A percentile compares a stretch with the other conserved stretches of the same genome.
These are phyloP conservation scores for Cytospora schulzeri DNA, from an alignment of 2,329 filamentous ascomycete genomes.

Conservation along the genomic window DNA sequence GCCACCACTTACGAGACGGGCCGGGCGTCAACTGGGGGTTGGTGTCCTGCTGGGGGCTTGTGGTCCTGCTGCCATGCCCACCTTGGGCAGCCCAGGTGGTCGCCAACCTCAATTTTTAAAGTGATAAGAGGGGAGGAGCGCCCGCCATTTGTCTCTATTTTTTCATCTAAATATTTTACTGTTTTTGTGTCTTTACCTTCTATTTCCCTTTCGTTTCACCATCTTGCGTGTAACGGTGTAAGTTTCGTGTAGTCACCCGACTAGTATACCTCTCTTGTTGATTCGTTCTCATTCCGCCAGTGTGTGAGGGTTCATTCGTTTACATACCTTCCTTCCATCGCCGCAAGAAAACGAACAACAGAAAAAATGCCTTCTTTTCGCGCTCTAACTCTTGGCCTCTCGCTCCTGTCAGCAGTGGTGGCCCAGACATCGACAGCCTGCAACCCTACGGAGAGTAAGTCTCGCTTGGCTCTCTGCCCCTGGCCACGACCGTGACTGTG, in stretches of 20 bases:
- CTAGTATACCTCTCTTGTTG: not conserved
- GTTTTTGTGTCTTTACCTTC: too few relatives aligned
- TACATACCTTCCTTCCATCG: not conserved
- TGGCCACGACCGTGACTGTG: not conserved
- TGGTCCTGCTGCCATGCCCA: not conserved
- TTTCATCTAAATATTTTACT: not conserved
- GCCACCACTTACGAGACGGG: not conserved
- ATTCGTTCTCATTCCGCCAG: not conserved
- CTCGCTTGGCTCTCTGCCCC: not conserved
- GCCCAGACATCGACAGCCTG: constrained; percentile 31
- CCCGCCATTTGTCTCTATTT: not conserved
- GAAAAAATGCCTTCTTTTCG: constrained; percentile 19
- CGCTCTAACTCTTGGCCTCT: constrained; percentile 7
- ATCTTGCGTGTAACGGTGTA: not conserved
- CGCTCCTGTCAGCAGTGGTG: constrained; percentile 20
- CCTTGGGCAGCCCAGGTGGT: not conserved
- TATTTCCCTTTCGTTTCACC: not conserved
- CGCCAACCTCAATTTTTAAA: not conserved
- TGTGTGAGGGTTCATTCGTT: constrained; percentile 4
- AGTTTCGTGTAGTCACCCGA: not conserved
- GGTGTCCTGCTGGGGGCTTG: not conserved
- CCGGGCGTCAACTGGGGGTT: not conserved
- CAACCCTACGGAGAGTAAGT: constrained; percentile 30
- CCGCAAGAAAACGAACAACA: constrained; percentile 15
- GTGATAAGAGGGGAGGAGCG: not conserved